A percentile compares a stretch with the other conserved stretches of the same genome.
These are phyloP conservation scores for Cryptococcus jaspeensis DNA, from an alignment of 1,284 basidiomycete genomes.

Conservation along the genomic window DNA sequence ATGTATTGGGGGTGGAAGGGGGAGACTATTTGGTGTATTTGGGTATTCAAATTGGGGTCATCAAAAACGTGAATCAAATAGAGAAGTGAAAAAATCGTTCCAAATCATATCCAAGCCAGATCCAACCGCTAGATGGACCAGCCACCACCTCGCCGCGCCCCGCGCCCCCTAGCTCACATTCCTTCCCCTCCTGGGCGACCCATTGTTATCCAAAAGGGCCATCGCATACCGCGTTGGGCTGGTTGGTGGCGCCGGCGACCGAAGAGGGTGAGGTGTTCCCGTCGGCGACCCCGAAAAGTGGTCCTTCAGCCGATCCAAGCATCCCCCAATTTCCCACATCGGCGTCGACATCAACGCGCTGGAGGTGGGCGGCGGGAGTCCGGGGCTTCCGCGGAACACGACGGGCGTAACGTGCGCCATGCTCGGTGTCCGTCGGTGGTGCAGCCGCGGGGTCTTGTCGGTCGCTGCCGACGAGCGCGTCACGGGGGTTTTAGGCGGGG, in stretches of 20 bases:
- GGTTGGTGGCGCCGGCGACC: constrained; percentile 36
- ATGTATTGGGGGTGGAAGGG: no score
- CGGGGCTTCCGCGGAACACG: constrained; percentile 29
- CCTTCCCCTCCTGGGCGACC: constrained; percentile 22
- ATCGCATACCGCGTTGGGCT: constrained; percentile 38
- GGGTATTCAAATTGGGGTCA: background rate
- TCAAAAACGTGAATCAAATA: background rate
- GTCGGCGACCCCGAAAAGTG: constrained; percentile 21
- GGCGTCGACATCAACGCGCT: constrained; percentile 37
- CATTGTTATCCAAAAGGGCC: constrained; percentile 21
- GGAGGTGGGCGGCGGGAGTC: constrained; percentile 25
- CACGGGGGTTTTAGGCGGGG: constrained; percentile 44
- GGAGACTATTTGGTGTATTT: background rate
- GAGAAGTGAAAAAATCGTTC: background rate
- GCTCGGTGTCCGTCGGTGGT: constrained; percentile 26
- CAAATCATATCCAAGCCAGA: background rate
- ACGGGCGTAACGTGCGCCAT: constrained; percentile 34
- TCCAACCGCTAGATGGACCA: background rate
- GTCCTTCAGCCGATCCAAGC: constrained; percentile 37
- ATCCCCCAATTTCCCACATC: constrained; percentile 43
- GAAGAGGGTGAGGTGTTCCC: constrained; percentile 10
- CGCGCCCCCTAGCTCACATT: constrained; percentile 8
- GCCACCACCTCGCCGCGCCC: background rate
- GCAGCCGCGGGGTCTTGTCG: constrained; percentile 24
- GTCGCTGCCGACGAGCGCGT: constrained; percentile 42